Evolutionary conservation across 2,329 filamentous ascomycete genomes (phyloP), one percentile per base, ranked within the genome.

Genomic region (Pseudogymnoascus sp.): DNA sequence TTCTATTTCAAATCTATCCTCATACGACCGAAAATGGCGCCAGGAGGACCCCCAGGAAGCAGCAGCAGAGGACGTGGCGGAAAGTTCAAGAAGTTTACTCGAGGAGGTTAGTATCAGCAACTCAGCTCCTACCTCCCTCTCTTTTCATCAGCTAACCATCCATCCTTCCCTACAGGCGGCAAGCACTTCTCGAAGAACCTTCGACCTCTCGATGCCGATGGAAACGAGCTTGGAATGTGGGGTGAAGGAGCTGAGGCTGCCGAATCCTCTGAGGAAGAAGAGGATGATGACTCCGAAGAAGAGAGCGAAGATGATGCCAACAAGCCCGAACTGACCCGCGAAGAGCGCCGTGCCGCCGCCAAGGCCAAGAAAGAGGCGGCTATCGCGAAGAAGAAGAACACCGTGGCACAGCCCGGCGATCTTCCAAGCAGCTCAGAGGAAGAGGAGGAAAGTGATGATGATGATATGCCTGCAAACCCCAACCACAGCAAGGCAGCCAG

Each of bases 131-230:
- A 30, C 60, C 21, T 19, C n/a, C 23, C 28, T 13, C 38, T 56
- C 12, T 13, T 13, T n/a, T 55, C 55, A 55, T 19, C 56, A 57
- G 62, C 60, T 64, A 39, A 69, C 67, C 67, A 48, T 67, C 39
- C 23, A 19, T 18, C 15, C 26, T 52, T 59, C 26, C 41, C 21
- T 26, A 21, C 65, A 96, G 92, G 92, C 64, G 94, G 94, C 70
- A 96, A 96, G 76, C 87, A 95, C 71, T 99, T 95, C 77, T 96
- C 92, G 66, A 88, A 90, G 66, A 86, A 96, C 73, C 84, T 97
- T 52, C 86, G 89, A 73, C 92, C 92, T 18, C 77, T 94, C 69
- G 92, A 96, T 70, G 86, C 85, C 67, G 89, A 97, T 71, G 94
- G 92, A 67, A 94, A 94, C 70, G 85, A 90, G 67, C 79, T 92